Base-by-base conservation (phyloP, 1,139 yeast genomes). In the Saccharomycopsis crataegensis region DNA sequence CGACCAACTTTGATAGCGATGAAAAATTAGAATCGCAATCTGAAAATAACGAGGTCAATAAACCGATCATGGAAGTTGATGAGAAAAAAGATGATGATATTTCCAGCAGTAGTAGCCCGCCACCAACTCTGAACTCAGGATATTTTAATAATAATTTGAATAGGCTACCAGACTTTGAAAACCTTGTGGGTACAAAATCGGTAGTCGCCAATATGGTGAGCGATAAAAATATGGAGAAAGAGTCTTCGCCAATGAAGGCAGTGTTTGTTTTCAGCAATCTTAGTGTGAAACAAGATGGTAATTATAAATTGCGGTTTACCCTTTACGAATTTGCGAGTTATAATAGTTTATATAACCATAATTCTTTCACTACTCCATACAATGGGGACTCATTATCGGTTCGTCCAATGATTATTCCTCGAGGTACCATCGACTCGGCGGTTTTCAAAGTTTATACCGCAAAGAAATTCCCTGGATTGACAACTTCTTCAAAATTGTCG, bases 401-500 rank as follows among this genome's bases (percentile, higher is more conserved):
- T 2, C 14, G 33, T 4, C 46, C 46, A 32, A 22, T 16, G 33
- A 40, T 56, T 11, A 37, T 50, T 32, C n/a, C 37, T n/a, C 44
- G 65, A 41, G 58, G 49, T 46, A 54, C 56, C 12, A 41, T 55
- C 1, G 49, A 50, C 8, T 61, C 73, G 8, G 64, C 66, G n/a
- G 60, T 66, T 4, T 71, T 73, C 60, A 62, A 62, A 48, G 73
- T 71, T 1, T 73, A 66, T 55, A 68, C 73, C 12, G 76, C 77
- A 2, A 73, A 73, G 55, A 70, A 68, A 57, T 73, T 72, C 55
- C 77, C 77, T 1, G 77, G 77, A 1, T 59, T 65, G 1, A 54
- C 60, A 8, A 60, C 64, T 0, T 60, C 64, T 28, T 53, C 56
- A 1, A 56, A 53, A 38, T 43, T 56, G 12, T 50, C 54, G 17